These are phyloP conservation scores for Candida anglica DNA, from an alignment of 805 yeast genomes.

Conservation along the genomic window DNA sequence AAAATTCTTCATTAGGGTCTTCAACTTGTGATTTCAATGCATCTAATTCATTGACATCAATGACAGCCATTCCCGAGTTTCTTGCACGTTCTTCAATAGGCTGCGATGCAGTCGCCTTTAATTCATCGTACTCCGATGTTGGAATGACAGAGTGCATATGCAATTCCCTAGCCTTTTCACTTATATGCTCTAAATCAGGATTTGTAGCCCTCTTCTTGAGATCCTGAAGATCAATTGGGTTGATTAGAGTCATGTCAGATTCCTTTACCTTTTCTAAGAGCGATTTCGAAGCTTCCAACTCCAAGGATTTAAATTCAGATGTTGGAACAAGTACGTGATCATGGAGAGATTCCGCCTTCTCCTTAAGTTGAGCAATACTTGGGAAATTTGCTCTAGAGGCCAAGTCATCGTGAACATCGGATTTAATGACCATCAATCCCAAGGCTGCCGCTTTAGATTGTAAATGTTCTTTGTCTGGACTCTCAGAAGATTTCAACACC, in stretches of 20 bases:
- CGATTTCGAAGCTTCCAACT: conserved; percentile 3
- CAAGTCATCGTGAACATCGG: background rate
- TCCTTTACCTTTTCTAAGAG: background rate
- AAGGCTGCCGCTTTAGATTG: conserved; percentile 6
- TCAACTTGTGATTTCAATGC: conserved; percentile 1
- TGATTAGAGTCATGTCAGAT: conserved; percentile 3
- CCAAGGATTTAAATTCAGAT: conserved; percentile 9
- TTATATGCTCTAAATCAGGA: conserved; percentile 27
- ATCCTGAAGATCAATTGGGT: conserved; percentile 4
- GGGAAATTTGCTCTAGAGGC: conserved; percentile 7
- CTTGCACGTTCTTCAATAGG: background rate
- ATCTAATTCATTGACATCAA: conserved; percentile 5
- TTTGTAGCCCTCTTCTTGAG: conserved; percentile 1
- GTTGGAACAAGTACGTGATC: conserved; percentile 10
- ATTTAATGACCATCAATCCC: background rate
- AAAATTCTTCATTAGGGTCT: background rate
- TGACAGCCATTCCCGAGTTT: conserved; percentile 1
- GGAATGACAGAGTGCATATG: conserved; percentile 3
- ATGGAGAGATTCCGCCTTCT: conserved; percentile 9
- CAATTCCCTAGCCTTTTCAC: conserved; percentile 18
- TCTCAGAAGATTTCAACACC: background rate
- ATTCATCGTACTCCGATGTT: too few relatives aligned
- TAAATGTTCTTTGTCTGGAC: conserved; percentile 14
- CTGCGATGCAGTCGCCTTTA: background rate
- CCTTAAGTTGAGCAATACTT: background rate